Evolutionary conservation across 2,329 filamentous ascomycete genomes (phyloP).

Genomic region (Cadophora gregata): DNA sequence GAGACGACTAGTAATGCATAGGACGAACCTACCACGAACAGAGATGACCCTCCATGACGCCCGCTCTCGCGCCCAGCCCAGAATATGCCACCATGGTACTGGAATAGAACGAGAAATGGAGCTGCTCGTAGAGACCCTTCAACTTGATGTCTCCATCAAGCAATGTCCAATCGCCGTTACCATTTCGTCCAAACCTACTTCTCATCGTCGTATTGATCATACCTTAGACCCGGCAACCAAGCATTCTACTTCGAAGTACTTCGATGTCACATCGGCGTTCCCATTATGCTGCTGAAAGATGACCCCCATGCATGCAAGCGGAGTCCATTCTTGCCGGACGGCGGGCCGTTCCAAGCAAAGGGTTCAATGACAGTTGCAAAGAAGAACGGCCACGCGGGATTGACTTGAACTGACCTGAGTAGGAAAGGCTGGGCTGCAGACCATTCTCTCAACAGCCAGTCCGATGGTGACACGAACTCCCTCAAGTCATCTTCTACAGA

Average conservation of each 20-base stretch:
- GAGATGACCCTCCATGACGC: not conserved
- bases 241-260: not conserved
- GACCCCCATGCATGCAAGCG: slow-evolving; percentile 1
- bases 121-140: not conserved
- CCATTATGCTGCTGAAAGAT: slow-evolving; percentile 9
- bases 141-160: not conserved
- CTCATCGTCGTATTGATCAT: not conserved
- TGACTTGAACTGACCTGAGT: not conserved
- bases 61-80: not conserved
- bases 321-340: slow-evolving; percentile 4
- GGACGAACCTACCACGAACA: slow-evolving; percentile 5
- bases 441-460: slow-evolving; percentile 10
- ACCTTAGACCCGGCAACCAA: not conserved
- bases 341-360: slow-evolving; percentile 15
- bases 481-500: not conserved
- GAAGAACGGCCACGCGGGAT: not conserved
- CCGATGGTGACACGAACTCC: slow-evolving; percentile 12
- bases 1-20: slow-evolving; percentile 13
- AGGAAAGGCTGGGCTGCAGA: slow-evolving; percentile 5
- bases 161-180: not conserved
- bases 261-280: slow-evolving; percentile 4
- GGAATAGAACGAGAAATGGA: slow-evolving; percentile 3
- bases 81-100: slow-evolving; percentile 7
- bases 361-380: not conserved
- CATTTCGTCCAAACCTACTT: not conserved